Evolutionary conservation across 2,329 filamentous ascomycete species (phyloP).

Genomic region (Aspergillus uvarum): DNA sequence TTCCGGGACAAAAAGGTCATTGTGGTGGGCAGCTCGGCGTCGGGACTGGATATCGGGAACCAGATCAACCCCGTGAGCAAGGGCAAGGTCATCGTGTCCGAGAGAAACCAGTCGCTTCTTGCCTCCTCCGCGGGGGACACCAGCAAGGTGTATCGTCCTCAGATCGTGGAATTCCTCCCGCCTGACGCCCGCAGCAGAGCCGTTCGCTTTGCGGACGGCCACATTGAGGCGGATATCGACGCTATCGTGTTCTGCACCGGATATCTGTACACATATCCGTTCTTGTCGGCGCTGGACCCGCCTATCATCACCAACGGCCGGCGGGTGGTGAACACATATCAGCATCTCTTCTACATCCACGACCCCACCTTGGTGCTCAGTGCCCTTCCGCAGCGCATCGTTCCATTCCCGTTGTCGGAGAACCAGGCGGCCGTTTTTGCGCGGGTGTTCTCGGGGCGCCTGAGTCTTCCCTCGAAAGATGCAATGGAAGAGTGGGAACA

Average conservation of each 20-base stretch:
- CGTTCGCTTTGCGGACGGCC: conserved; percentile 66
- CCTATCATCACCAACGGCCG: conserved; percentile 67
- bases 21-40: conserved; percentile 80
- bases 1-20: conserved; percentile 73
- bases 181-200: conserved; percentile 53
- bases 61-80: conserved; percentile 67
- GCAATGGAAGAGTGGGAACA: conserved; percentile 72
- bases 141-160: conserved; percentile 58
- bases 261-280: conserved; percentile 82
- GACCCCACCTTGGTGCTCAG: conserved; percentile 78
- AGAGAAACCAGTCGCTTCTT: conserved; percentile 53
- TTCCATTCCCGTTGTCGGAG: conserved; percentile 82
- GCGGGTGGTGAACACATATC: conserved; percentile 70
- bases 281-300: conserved; percentile 54
- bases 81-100: conserved; percentile 63
- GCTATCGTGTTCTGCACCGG: conserved; percentile 83
- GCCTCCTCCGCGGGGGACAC: conserved; percentile 36
- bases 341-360: conserved; percentile 73
- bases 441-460: conserved; percentile 70
- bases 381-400: conserved; percentile 73
- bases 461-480: conserved; percentile 60
- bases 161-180: conserved; percentile 58
- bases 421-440: conserved; percentile 75
- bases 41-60: conserved; percentile 75
- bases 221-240: conserved; percentile 67